phyloP scores from a whole-genome alignment of 768 basidiomycete genomes.

The Russula sp. region DNA sequence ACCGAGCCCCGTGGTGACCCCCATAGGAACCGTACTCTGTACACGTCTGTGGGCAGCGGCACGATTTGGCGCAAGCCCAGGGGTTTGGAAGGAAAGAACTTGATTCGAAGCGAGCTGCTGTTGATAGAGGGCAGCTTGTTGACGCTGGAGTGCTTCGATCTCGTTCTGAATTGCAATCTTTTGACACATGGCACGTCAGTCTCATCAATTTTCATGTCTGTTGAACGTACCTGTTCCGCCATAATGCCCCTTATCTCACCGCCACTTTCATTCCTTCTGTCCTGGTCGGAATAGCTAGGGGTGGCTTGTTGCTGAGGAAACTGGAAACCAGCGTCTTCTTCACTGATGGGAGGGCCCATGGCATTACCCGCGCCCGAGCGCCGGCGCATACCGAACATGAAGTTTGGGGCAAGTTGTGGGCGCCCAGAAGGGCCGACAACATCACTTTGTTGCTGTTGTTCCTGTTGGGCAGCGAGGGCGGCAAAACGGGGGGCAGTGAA shows the following conservation, averaged over 20 bases:
- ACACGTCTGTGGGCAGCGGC: slow-evolving; percentile 68
- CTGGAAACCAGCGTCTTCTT: slow-evolving; percentile 79
- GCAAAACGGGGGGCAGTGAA: slow-evolving; percentile 90
- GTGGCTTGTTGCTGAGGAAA: slow-evolving; percentile 65
- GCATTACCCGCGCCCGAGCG: slow-evolving; percentile 50
- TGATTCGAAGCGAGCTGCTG: slow-evolving; percentile 87
- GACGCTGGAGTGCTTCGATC: slow-evolving; percentile 86
- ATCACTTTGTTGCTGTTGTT: slow-evolving; percentile 48
- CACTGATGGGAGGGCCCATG: slow-evolving; percentile 71
- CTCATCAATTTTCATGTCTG: slow-evolving; percentile 6
- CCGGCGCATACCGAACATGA: slow-evolving; percentile 75
- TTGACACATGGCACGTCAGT: slow-evolving; percentile 15
- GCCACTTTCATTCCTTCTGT: slow-evolving; percentile 54
- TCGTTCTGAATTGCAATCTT: slow-evolving; percentile 88
- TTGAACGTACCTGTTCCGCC: slow-evolving; percentile 79
- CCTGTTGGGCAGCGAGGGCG: slow-evolving; percentile 65
- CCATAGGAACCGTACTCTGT: slow-evolving; percentile 76
- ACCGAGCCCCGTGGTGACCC: no score
- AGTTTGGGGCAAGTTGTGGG: slow-evolving; percentile 86
- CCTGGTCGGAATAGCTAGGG: slow-evolving; percentile 30
- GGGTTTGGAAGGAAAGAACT: slow-evolving; percentile 74
- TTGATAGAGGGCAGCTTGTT: slow-evolving; percentile 87
- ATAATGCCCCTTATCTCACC: slow-evolving; percentile 86
- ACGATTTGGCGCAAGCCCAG: slow-evolving; percentile 66
- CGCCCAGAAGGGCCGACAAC: slow-evolving; percentile 69